Conservation (phyloP, 2,329 filamentous ascomycete genomes). For the Cucurbitaria berberidis region DNA sequence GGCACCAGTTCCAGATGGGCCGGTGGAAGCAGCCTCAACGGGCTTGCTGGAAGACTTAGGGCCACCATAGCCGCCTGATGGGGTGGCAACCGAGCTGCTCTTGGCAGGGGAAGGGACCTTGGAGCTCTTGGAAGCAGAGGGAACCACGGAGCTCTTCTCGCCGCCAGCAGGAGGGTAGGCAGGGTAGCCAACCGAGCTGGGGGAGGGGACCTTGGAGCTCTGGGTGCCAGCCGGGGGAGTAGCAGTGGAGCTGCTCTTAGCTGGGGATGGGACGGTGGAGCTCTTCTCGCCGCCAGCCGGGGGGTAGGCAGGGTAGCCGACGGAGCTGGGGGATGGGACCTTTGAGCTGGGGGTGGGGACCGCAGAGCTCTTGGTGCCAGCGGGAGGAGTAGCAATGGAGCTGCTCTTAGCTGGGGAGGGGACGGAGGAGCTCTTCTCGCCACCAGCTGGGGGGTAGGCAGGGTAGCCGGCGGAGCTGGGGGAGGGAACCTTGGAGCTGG, state of each 20-base stretch:
- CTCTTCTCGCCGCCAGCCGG: constrained; percentile 2
- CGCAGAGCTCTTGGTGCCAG: background rate
- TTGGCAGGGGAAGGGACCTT: too few species aligned
- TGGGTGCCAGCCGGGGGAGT: too few species aligned
- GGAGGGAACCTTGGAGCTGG: constrained; percentile 6
- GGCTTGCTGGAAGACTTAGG: constrained; percentile 1
- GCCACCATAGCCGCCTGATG: constrained; percentile 8
- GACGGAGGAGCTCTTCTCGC: too few species aligned
- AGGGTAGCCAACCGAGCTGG: constrained; percentile 8
- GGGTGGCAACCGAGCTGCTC: too few species aligned
- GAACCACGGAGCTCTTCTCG: too few species aligned
- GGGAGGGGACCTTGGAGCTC: constrained; percentile 4
- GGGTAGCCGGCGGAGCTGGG: constrained; percentile 9
- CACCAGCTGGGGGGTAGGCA: background rate
- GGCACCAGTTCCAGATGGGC: background rate
- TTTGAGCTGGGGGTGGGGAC: too few species aligned
- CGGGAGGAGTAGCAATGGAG: too few species aligned
- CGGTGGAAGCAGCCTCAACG: background rate
- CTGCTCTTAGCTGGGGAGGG: too few species aligned
- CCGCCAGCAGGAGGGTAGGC: background rate
- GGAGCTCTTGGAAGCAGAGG: too few species aligned
- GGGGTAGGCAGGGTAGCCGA: constrained; percentile 13
- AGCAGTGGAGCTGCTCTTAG: too few species aligned
- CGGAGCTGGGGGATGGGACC: constrained; percentile 7
- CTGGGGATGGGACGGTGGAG: too few species aligned